phyloP scores from a whole-genome alignment of 805 yeast genomes.

The Lipomyces yamadae region DNA sequence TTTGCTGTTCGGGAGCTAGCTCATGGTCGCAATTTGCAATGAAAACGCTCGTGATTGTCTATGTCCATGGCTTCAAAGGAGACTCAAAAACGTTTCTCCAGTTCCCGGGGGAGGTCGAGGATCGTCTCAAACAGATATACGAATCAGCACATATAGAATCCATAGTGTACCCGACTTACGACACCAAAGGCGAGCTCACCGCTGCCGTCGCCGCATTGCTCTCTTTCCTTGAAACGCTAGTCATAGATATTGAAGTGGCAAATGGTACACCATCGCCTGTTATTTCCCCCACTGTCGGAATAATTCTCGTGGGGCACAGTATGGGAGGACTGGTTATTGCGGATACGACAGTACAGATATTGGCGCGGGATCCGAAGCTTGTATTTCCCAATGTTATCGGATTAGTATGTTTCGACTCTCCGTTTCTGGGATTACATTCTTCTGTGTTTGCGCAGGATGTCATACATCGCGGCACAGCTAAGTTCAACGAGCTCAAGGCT shows the following conservation, averaged over 20 bases:
- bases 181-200: constrained; percentile 29
- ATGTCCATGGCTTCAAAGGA: constrained; percentile 37
- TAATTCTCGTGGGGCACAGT: constrained; percentile 33
- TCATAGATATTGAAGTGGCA: constrained; percentile 31
- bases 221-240: constrained; percentile 22
- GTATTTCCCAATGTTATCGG: constrained; percentile 34
- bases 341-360: constrained; percentile 25
- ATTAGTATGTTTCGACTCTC: constrained; percentile 36
- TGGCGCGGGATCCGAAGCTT: constrained; percentile 23
- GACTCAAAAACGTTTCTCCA: constrained; percentile 29
- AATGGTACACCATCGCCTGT: constrained; percentile 32
- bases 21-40: neutral
- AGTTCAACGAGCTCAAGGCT: constrained; percentile 28
- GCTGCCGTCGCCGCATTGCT: constrained; percentile 23
- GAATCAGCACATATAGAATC: constrained; percentile 3
- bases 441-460: constrained; percentile 36
- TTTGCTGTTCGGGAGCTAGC: neutral
- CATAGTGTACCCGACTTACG: constrained; percentile 33
- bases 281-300: constrained; percentile 29
- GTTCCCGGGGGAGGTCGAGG: constrained; percentile 27
- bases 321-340: constrained; percentile 36
- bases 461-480: constrained; percentile 31
- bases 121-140: constrained; percentile 13
- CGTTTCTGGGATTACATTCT: constrained; percentile 34
- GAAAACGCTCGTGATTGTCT: constrained; percentile 30